Evolutionary conservation across 1,284 basidiomycete species (phyloP).

Genomic region (Cystobasidium slooffiae): DNA sequence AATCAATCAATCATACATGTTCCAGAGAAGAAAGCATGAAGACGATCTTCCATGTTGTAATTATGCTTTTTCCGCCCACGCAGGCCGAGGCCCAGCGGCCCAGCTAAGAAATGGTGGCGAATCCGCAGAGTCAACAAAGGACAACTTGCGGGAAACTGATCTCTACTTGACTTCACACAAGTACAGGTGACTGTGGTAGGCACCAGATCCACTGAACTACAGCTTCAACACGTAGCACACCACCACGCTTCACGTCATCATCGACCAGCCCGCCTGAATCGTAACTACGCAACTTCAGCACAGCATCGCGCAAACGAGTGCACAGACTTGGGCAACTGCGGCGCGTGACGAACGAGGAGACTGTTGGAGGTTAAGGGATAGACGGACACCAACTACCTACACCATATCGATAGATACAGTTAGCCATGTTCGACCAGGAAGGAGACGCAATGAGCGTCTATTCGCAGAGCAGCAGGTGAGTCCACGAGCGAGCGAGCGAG

Average conservation of each 20-base stretch:
- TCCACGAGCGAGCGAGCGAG: slow-evolving; percentile 1
- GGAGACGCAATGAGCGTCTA: slow-evolving; percentile 34
- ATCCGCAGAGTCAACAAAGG: background rate
- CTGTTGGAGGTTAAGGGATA: background rate
- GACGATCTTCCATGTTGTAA: no score
- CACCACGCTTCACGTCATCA: background rate
- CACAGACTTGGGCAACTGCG: background rate
- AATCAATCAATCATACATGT: no score
- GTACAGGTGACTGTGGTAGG: background rate
- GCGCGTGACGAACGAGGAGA: slow-evolving; percentile 7
- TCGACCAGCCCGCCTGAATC: slow-evolving; percentile 10
- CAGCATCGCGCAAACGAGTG: background rate
- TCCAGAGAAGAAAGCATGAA: no score
- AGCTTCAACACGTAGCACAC: background rate
- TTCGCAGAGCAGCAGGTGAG: slow-evolving; percentile 27
- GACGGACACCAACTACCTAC: background rate
- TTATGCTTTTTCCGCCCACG: no score
- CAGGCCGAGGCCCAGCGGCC: no score
- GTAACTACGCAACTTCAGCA: no score
- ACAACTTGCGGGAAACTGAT: background rate
- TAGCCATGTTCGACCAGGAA: slow-evolving; percentile 36
- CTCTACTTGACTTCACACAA: background rate
- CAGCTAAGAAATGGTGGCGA: no score
- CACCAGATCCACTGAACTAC: background rate
- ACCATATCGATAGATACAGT: background rate